Conservation (phyloP, 768 basidiomycete genomes). For the Butyriboletus loyo region DNA sequence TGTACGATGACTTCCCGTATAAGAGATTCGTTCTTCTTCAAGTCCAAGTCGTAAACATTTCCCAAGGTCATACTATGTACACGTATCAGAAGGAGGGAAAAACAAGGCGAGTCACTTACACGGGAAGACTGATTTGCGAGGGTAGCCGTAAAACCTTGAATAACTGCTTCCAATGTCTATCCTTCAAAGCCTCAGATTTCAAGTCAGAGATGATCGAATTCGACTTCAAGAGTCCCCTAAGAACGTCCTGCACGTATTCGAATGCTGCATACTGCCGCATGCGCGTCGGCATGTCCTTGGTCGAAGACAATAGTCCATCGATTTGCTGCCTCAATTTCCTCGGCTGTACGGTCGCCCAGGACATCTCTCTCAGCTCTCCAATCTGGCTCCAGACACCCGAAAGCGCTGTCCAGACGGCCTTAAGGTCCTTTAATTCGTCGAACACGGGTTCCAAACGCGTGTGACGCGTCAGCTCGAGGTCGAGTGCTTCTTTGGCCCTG, state of each 20-base stretch:
- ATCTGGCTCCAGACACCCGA: slow-evolving; percentile 97
- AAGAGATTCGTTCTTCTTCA: slow-evolving; percentile 85
- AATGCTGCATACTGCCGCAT: slow-evolving; percentile 99
- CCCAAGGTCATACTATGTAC: slow-evolving; percentile 83
- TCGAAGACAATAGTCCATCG: slow-evolving; percentile 86
- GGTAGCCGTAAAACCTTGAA: slow-evolving; percentile 85
- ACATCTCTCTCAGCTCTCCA: slow-evolving; percentile 78
- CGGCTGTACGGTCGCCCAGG: slow-evolving; percentile 92
- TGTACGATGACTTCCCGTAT: slow-evolving; percentile 97
- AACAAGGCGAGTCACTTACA: slow-evolving; percentile 46
- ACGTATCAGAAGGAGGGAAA: slow-evolving; percentile 3
- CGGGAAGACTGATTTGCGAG: slow-evolving; percentile 68
- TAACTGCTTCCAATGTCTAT: slow-evolving; percentile 96
- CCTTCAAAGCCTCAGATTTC: slow-evolving; percentile 95
- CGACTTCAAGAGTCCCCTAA: slow-evolving; percentile 83
- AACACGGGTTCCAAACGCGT: slow-evolving; percentile 91
- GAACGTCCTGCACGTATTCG: slow-evolving; percentile 92
- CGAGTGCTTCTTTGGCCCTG: slow-evolving; percentile 94
- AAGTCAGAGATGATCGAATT: slow-evolving; percentile 90
- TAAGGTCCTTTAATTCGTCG: slow-evolving; percentile 93
- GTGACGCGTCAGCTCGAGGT: slow-evolving; percentile 86
- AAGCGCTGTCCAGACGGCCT: slow-evolving; percentile 98
- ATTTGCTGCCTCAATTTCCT: slow-evolving; percentile 93
- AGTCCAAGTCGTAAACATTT: slow-evolving; percentile 93
- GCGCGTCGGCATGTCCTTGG: slow-evolving; percentile 97